A percentile compares a stretch with the other conserved stretches of the same genome.
Evolutionary conservation across 176 grass and related monocot species (phyloP).

Genomic region (Aegilops sharonensis): DNA sequence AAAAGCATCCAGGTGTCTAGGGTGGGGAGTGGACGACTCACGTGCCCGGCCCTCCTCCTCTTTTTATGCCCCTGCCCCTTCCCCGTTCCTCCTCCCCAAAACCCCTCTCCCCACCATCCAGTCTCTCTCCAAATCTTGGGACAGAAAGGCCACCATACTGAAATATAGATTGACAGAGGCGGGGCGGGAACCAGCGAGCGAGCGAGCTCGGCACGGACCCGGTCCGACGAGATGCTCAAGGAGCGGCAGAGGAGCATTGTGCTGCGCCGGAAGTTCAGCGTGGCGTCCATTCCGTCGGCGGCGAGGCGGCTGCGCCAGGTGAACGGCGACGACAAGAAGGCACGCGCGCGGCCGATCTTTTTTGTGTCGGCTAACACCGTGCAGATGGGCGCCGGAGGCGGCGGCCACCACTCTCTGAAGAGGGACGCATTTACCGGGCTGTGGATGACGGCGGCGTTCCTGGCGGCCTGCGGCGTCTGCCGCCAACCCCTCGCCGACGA

Average conservation of each 20-base stretch:
- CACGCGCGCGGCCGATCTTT: not conserved
- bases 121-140: conserved; percentile 22
- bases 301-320: conserved; percentile 44
- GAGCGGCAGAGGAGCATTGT: conserved; percentile 48
- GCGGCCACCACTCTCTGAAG: not conserved
- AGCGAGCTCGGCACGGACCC: not conserved
- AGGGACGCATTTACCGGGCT: not conserved
- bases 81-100: conserved; percentile 8
- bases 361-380: not conserved
- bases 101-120: conserved; percentile 12
- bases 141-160: not conserved
- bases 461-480: conserved; percentile 70
- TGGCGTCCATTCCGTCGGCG: conserved; percentile 42
- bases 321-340: not conserved
- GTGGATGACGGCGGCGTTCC: conserved; percentile 48
- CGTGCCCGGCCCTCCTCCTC: not conserved
- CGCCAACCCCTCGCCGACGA: conserved; percentile 53
- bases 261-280: conserved; percentile 51
- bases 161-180: not conserved
- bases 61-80: conserved; percentile 22
- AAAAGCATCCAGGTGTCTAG: conserved; percentile 4
- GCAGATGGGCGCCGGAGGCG: not conserved
- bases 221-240: conserved; percentile 36
- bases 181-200: conserved; percentile 3
- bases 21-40: not conserved